phyloP scores from a whole-genome alignment of 164 flowering plant genomes.

The Tinospora cordifolia region DNA sequence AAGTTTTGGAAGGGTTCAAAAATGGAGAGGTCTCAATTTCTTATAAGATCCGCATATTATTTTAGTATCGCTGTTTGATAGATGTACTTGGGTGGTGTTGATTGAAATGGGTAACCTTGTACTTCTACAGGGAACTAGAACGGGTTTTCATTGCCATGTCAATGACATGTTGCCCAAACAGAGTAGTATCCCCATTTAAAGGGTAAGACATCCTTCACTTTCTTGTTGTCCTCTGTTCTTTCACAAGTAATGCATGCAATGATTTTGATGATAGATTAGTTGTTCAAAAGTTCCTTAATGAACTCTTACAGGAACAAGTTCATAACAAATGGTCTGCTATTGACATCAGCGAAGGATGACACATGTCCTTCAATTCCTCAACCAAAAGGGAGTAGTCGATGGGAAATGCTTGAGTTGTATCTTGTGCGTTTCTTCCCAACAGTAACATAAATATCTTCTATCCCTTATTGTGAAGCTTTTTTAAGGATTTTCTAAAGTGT shows the following conservation, averaged over 20 bases:
- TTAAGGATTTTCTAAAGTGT: too few species aligned
- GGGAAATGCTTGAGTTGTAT: conserved; percentile 78
- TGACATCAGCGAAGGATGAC: conserved; percentile 54
- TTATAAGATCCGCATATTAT: conserved; percentile 1
- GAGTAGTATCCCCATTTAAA: conserved; percentile 22
- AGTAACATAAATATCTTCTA: neutral
- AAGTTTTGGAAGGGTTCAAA: conserved; percentile 74
- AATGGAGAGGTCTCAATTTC: conserved; percentile 47
- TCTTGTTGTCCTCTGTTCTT: conserved; percentile 5
- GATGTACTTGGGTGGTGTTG: conserved; percentile 5
- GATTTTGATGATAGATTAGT: neutral
- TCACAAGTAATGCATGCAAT: too few species aligned
- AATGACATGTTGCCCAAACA: conserved; percentile 60
- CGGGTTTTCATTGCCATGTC: conserved; percentile 62
- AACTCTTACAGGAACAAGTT: conserved; percentile 35
- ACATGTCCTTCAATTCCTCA: conserved; percentile 27
- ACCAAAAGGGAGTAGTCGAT: conserved; percentile 35
- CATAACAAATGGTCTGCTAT: conserved; percentile 35
- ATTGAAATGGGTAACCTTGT: neutral
- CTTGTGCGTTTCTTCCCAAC: conserved; percentile 50
- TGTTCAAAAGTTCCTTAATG: neutral
- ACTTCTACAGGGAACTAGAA: conserved; percentile 62
- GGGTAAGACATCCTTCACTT: conserved; percentile 32
- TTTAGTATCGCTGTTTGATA: neutral
- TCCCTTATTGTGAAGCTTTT: too few species aligned